phyloP scores from a whole-genome alignment of 139 green algal species.

The Chlorella ohadii region DNA sequence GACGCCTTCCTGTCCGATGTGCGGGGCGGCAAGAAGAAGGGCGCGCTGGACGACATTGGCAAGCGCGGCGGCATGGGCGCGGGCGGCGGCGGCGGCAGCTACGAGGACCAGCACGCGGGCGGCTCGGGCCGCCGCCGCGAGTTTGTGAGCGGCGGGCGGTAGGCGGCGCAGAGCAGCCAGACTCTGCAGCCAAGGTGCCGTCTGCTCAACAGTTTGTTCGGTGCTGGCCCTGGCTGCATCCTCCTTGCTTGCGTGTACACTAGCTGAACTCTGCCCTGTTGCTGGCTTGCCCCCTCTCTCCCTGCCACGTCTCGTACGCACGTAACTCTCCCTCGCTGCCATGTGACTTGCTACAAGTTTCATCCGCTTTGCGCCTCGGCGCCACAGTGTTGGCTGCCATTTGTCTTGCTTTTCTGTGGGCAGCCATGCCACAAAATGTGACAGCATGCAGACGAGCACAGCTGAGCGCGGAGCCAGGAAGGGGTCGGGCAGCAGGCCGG shows the following conservation, averaged over 20 bases:
- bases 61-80: constrained; percentile 73
- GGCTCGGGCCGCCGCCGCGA: constrained; percentile 56
- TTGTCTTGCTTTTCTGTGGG: too few species aligned
- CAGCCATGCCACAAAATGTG: background rate
- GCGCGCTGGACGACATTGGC: constrained; percentile 72
- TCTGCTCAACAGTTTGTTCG: background rate
- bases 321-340: background rate
- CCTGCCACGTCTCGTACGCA: background rate
- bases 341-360: background rate
- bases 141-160: constrained; percentile 30
- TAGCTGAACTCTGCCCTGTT: background rate
- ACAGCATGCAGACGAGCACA: background rate
- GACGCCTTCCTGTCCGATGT: constrained; percentile 90
- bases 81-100: constrained; percentile 66
- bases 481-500: too few species aligned
- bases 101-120: constrained; percentile 57
- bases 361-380: background rate
- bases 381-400: background rate
- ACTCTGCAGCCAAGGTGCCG: too few species aligned
- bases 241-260: background rate
- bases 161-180: background rate
- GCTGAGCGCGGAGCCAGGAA: too few species aligned
- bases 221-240: background rate
- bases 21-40: constrained; percentile 59
- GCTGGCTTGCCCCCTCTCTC: background rate